Evolutionary conservation across 2,329 filamentous ascomycete species (phyloP), one percentile per base, ranked within the genome.

Genomic region (Alternaria hordeiaustralica): DNA sequence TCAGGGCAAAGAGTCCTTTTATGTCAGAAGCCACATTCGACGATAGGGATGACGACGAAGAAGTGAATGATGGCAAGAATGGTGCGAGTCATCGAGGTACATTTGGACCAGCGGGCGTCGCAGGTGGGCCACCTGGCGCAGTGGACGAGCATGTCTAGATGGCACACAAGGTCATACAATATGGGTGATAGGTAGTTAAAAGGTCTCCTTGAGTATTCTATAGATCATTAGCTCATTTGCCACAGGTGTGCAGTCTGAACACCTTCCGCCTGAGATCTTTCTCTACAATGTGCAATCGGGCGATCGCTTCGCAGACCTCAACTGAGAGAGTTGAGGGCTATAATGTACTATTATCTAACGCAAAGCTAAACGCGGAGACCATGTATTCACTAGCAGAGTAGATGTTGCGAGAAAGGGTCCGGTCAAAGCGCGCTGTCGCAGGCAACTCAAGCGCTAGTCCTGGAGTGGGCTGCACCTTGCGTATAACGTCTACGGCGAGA

Each of bases 1-100:
- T 85, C 55, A 66, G 79, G 3, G 62, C 61, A 2, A 67, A 69
- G 6, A 80, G 78, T 65, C 78, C 76, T 8, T 80, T 80, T 25
- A 79, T 80, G 78, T 63, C 73, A 28, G 74, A 80, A 55, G 67
- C 68, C 21, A 74, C 67, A 5, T 76, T 71, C 8, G 49, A 53
- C 6, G 20, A 41, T 55, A 65, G 68, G 21, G 63, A 63, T 10
- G 66, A 65, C 4, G 70, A 73, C 21, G 60, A 43, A 12, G 44
- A 15, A 7, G 28, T 11, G 21, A 15, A 15, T 23, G 46, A 30
- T 26, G 6, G 10, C 28, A 53, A 53, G 36, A 3, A 33, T 12
- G 15, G 20, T 6, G 26, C 43, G 25, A 56, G 43, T 33, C 44
- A 49, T 25, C 43, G 43, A 13, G 51, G 53, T 28, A 61, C 41